Evolutionary conservation across 345 rosid species (phyloP).

Genomic region (Populus alba): DNA sequence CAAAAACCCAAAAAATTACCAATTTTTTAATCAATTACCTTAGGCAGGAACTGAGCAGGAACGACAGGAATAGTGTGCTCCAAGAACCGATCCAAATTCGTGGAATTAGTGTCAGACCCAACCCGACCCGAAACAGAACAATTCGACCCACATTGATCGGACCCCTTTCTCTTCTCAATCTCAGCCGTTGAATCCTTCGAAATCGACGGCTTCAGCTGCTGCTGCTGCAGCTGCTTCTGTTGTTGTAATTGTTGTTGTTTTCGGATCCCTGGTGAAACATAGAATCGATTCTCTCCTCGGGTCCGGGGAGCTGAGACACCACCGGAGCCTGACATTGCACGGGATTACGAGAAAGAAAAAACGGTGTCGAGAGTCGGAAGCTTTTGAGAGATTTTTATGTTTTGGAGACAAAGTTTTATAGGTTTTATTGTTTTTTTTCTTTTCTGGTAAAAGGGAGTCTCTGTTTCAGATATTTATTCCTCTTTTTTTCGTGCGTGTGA

Average conservation of each 20-base stretch:
- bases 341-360: not conserved
- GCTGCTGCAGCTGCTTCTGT: slow-evolving; percentile 35
- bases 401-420: not conserved
- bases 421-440: not conserved
- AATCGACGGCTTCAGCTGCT: slow-evolving; percentile 21
- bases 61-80: slow-evolving; percentile 74
- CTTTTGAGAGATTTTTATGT: too few relatives aligned
- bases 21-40: slow-evolving; percentile 41
- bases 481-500: not conserved
- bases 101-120: slow-evolving; percentile 16
- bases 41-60: slow-evolving; percentile 50
- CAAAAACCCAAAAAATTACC: not conserved
- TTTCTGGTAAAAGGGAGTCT: not conserved
- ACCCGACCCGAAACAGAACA: slow-evolving; percentile 40
- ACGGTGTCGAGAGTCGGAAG: not conserved
- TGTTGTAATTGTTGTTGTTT: slow-evolving; percentile 41
- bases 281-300: slow-evolving; percentile 44
- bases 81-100: slow-evolving; percentile 96
- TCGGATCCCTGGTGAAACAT: slow-evolving; percentile 43
- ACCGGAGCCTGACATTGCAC: slow-evolving; percentile 39
- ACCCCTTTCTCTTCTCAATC: slow-evolving; percentile 27
- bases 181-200: slow-evolving; percentile 34
- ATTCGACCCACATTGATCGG: slow-evolving; percentile 37
- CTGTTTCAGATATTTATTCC: too few relatives aligned
- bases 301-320: slow-evolving; percentile 28